phyloP scores from a whole-genome alignment of 1,284 basidiomycete species.

The Boletus smithii region DNA sequence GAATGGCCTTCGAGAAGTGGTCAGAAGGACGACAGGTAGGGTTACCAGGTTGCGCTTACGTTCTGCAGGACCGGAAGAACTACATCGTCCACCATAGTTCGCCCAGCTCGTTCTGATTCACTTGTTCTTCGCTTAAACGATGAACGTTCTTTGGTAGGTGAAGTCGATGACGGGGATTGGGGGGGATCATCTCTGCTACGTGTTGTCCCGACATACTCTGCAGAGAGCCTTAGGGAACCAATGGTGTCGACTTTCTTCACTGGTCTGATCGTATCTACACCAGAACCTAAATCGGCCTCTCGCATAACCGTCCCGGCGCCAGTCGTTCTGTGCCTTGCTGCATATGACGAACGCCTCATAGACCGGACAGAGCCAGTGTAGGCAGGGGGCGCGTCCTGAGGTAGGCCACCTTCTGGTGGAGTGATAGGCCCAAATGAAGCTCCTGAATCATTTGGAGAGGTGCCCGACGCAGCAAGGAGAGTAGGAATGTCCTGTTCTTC shows the following conservation, averaged over 20 bases:
- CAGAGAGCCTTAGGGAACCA: constrained; percentile 74
- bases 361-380: constrained; percentile 55
- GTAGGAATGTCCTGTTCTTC: constrained; percentile 43
- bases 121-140: constrained; percentile 48
- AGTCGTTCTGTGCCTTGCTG: constrained; percentile 60
- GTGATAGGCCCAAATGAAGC: constrained; percentile 34
- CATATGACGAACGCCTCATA: constrained; percentile 66
- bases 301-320: constrained; percentile 74
- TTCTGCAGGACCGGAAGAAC: constrained; percentile 73
- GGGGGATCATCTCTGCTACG: constrained; percentile 50
- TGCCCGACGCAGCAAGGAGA: constrained; percentile 37
- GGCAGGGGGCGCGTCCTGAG: constrained; percentile 57
- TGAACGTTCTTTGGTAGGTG: constrained; percentile 41
- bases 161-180: constrained; percentile 41
- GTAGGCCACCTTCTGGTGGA: constrained; percentile 32
- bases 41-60: constrained; percentile 40
- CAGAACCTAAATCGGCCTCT: constrained; percentile 79
- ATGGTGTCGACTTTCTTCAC: constrained; percentile 86
- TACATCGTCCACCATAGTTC: constrained; percentile 74
- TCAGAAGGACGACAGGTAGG: constrained; percentile 10
- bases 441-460: constrained; percentile 37
- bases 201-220: constrained; percentile 75
- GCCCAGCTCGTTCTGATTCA: constrained; percentile 65
- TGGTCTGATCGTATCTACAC: constrained; percentile 86
- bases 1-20: constrained; percentile 53